Percentiles rank a stretch among this genome's conserved stretches.
These are phyloP conservation scores for Fraxinus velutina DNA, from an alignment of 305 asterid species.

Conservation along the genomic window DNA sequence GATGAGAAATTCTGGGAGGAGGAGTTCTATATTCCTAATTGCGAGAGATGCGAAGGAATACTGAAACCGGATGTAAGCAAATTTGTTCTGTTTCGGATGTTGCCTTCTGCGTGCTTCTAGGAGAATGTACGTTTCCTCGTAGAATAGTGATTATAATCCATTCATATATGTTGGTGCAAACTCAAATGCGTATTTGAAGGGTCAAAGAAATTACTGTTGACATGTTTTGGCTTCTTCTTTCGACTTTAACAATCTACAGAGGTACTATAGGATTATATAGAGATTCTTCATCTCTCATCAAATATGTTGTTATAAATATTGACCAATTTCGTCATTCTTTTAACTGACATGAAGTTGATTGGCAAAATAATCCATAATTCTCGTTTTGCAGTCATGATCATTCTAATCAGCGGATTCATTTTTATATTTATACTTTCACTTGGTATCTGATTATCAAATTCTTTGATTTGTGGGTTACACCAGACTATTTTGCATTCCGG, in stretches of 20 bases:
- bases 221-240: neutral
- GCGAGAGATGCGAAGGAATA: constrained; percentile 66
- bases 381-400: neutral
- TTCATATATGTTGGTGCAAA: neutral
- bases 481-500: neutral
- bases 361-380: neutral
- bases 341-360: neutral
- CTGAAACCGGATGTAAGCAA: constrained; percentile 90
- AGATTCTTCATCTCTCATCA: neutral
- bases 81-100: constrained; percentile 6
- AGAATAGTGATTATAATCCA: neutral
- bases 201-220: neutral
- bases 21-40: constrained; percentile 71
- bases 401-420: neutral
- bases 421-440: neutral
- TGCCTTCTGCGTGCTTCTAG: neutral
- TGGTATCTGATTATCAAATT: neutral
- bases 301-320: neutral
- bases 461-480: neutral
- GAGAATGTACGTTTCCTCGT: neutral
- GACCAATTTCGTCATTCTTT: neutral
- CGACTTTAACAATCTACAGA: neutral
- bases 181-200: neutral
- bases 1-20: constrained; percentile 98
- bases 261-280: neutral